These are phyloP conservation scores for Aethionema arabicum DNA, from an alignment of 345 rosid species.

Conservation along the genomic window DNA sequence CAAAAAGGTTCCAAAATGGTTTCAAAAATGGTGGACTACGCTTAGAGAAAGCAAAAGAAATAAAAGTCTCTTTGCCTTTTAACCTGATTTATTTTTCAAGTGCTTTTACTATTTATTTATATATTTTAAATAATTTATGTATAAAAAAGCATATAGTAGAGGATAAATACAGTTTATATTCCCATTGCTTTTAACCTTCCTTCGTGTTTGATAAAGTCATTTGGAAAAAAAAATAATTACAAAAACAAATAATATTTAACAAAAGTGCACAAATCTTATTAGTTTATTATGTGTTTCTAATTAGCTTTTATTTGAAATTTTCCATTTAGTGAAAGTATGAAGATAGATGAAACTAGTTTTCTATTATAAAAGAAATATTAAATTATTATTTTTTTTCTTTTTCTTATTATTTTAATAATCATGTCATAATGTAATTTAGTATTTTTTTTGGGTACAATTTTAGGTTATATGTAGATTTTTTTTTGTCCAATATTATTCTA, in stretches of 20 bases:
- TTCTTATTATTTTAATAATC: neutral
- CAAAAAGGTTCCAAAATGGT: constrained; percentile 12
- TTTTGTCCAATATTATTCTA: constrained; percentile 26
- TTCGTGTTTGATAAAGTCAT: constrained; percentile 30
- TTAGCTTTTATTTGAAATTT: constrained; percentile 2
- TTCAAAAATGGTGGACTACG: constrained; percentile 26
- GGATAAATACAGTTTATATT: constrained; percentile 24
- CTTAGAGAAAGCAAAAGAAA: constrained; percentile 10
- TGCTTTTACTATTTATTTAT: neutral
- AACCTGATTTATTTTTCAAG: constrained; percentile 29
- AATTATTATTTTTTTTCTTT: too few relatives aligned
- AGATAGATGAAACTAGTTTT: neutral
- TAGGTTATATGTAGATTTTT: neutral
- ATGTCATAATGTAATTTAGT: neutral
- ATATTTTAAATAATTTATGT: neutral
- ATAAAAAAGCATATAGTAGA: constrained; percentile 14
- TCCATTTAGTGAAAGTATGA: constrained; percentile 2
- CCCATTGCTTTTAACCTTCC: constrained; percentile 22
- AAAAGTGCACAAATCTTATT: constrained; percentile 21
- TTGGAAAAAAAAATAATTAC: constrained; percentile 11
- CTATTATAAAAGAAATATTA: too few relatives aligned
- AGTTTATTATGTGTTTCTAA: constrained; percentile 22
- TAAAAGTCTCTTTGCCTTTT: constrained; percentile 25
- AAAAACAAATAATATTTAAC: constrained; percentile 12
- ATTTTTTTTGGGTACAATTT: neutral